Conservation (phyloP, 225 moss, liverwort and hornwort genomes). For the Thuidium tamariscinum region DNA sequence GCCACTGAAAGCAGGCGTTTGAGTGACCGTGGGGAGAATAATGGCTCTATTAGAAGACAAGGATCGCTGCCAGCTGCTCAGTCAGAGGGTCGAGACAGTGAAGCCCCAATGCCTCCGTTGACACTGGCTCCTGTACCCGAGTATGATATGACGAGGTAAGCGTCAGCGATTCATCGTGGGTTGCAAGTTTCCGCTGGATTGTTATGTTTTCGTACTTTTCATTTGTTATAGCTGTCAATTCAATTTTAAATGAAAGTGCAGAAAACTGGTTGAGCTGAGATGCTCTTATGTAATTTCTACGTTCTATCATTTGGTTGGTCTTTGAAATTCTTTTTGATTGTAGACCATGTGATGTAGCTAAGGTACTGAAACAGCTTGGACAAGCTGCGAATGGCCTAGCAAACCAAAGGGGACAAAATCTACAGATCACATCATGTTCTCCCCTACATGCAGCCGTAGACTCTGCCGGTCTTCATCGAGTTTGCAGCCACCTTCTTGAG, state of each 20-base stretch:
- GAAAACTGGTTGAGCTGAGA: not conserved
- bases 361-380: slow-evolving; percentile 73
- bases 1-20: slow-evolving; percentile 1
- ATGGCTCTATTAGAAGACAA: slow-evolving; percentile 15
- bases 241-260: not conserved
- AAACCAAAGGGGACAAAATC: slow-evolving; percentile 59
- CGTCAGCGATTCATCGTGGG: not conserved
- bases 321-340: slow-evolving; percentile 39
- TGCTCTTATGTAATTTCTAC: not conserved
- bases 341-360: slow-evolving; percentile 82
- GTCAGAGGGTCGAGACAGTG: slow-evolving; percentile 49
- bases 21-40: slow-evolving; percentile 10
- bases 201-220: not conserved
- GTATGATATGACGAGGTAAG: slow-evolving; percentile 42
- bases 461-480: slow-evolving; percentile 44
- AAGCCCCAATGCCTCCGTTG: slow-evolving; percentile 68
- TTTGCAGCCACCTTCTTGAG: slow-evolving; percentile 74
- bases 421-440: slow-evolving; percentile 69
- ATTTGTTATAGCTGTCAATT: not conserved
- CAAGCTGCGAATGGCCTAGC: slow-evolving; percentile 79
- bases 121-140: slow-evolving; percentile 42
- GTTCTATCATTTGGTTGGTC: slow-evolving; percentile 6
- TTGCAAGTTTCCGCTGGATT: not conserved
- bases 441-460: slow-evolving; percentile 70
- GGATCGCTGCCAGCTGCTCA: slow-evolving; percentile 33